Conservation (phyloP, 805 yeast species). For the Wickerhamomyces chambardii region DNA sequence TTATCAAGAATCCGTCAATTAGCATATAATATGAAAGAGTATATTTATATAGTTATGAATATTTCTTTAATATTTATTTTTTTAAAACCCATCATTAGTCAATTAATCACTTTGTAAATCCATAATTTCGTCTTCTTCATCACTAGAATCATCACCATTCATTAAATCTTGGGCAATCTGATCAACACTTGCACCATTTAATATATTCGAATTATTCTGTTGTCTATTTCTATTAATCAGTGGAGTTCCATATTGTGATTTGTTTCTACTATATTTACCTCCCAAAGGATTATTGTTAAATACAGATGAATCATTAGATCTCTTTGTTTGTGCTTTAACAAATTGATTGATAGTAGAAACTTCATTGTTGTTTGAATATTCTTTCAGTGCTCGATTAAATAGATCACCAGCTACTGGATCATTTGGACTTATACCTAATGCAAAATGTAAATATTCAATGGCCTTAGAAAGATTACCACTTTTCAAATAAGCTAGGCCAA, state of each 20-base stretch:
- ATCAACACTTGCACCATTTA: slow-evolving; percentile 11
- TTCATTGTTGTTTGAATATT: slow-evolving; percentile 24
- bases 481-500: slow-evolving; percentile 77
- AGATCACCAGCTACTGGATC: slow-evolving; percentile 84
- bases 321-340: neutral
- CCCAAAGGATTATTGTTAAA: slow-evolving; percentile 2
- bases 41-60: no score
- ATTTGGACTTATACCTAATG: slow-evolving; percentile 67
- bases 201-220: slow-evolving; percentile 4
- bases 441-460: slow-evolving; percentile 69
- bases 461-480: slow-evolving; percentile 57
- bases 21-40: no score
- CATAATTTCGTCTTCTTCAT: slow-evolving; percentile 45
- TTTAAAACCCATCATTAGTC: neutral
- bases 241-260: slow-evolving; percentile 14
- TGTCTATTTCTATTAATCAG: slow-evolving; percentile 17
- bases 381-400: slow-evolving; percentile 67
- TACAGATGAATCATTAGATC: no score
- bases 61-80: no score
- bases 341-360: neutral
- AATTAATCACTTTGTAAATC: slow-evolving; percentile 46
- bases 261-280: neutral
- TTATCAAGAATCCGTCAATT: no score
- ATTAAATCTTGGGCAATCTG: slow-evolving; percentile 17
- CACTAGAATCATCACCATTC: slow-evolving; percentile 28